Evolutionary conservation across 305 asterid species (phyloP), one percentile per base, ranked within the genome.

Genomic region (Solanum chacoense): DNA sequence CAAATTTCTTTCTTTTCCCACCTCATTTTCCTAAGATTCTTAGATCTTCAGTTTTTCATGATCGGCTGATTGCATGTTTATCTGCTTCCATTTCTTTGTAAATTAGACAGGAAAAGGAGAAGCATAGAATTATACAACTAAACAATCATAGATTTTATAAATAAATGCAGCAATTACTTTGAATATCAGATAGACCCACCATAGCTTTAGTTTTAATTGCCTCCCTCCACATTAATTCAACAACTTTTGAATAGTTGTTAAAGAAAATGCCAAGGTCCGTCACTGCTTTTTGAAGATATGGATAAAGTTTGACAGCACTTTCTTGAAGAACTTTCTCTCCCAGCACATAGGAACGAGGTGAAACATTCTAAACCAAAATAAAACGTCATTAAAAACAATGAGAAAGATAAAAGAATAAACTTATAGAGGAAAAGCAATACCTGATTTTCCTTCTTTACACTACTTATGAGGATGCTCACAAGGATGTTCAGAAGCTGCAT

Each of bases 371-470:
- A 80, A 90, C 18, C 67, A 89, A 63, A 89, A 69, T 71, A 45
- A 45, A 32, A 22, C 3, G 20, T 75, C 28, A 75, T 59, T 63
- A 85, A 26, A 71, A 40, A 67, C 26, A 37, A 28, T 34, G 55
- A 11, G 72, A 85, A 31, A 74, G 85, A 72, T n/a, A 16, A 84
- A 74, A 4, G 13, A 77, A 38, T 32, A 69, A 36, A 45, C 34
- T 11, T 9, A 63, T 29, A 26, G 35, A 26, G 77, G 59, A 87
- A 86, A 78, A 13, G 32, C 85, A 83, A 55, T 89, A 90, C 93
- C 87, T 90, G 63, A 50, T 92, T 90, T 87, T 90, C 93, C 90
- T 65, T 91, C 81, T 80, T 91, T 35, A 90, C 85, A 71, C 84
- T 87, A 80, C 84, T 34, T 63, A 92, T 87, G 76, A 92, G 75